These are phyloP conservation scores for Exophiala spinifera DNA, from an alignment of 2,329 filamentous ascomycete genomes.

Conservation along the genomic window DNA sequence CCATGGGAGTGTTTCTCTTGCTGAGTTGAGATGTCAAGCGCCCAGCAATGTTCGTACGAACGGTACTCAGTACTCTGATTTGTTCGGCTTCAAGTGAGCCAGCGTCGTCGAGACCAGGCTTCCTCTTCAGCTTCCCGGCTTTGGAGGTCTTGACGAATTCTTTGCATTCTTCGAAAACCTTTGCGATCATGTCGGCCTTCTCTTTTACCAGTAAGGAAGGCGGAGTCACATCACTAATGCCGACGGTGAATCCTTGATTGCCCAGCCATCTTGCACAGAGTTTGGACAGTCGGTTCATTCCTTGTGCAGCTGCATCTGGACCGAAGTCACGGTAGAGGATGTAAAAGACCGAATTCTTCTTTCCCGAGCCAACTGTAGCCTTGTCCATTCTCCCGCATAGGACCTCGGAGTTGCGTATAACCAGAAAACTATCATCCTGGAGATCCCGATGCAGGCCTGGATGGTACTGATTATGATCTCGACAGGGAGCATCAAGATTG, in stretches of 20 bases:
- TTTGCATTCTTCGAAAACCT: conserved; percentile 71
- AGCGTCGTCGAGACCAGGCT: conserved; percentile 76
- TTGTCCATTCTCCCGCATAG: conserved; percentile 99
- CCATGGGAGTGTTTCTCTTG: conserved; percentile 84
- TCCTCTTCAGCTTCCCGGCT: conserved; percentile 75
- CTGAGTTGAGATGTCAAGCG: conserved; percentile 88
- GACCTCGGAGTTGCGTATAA: conserved; percentile 92
- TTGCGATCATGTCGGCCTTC: conserved; percentile 69
- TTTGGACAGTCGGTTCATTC: conserved; percentile 92
- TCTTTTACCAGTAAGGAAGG: conserved; percentile 65
- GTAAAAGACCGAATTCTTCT: conserved; percentile 97
- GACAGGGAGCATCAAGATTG: conserved; percentile 90
- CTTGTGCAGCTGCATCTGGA: conserved; percentile 78
- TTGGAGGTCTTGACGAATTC: conserved; percentile 65
- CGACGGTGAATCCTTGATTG: conserved; percentile 92
- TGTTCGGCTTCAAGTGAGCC: conserved; percentile 64
- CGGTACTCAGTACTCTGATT: conserved; percentile 92
- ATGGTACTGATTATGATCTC: conserved; percentile 61
- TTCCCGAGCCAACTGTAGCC: conserved; percentile 90
- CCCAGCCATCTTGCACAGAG: conserved; percentile 84
- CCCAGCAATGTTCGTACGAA: conserved; percentile 85
- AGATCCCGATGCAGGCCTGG: conserved; percentile 73
- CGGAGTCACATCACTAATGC: conserved; percentile 90
- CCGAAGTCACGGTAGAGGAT: conserved; percentile 94
- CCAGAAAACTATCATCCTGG: conserved; percentile 71